A percentile compares a stretch with the other conserved stretches of the same genome.
phyloP scores from a whole-genome alignment of 163 green algal genomes.

The Volvox carteri region DNA sequence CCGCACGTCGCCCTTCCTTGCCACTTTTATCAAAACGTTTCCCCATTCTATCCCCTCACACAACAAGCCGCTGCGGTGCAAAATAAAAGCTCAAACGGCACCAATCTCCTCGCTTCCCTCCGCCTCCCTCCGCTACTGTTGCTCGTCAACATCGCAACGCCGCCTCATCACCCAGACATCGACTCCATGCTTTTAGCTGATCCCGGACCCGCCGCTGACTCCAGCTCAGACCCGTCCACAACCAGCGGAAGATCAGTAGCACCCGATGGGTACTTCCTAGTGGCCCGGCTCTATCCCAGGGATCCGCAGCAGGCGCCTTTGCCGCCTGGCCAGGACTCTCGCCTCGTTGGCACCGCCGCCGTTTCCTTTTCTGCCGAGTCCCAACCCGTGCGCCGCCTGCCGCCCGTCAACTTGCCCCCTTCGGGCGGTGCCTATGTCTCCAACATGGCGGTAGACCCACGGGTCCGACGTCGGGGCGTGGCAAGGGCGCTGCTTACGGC shows the following conservation, averaged over 20 bases:
- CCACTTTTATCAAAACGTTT: neutral
- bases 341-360: conserved; percentile 54
- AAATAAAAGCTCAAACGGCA: neutral
- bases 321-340: conserved; percentile 55
- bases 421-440: conserved; percentile 47
- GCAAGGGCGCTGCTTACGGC: conserved; percentile 54
- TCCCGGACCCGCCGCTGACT: neutral
- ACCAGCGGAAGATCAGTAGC: neutral
- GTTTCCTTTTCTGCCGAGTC: conserved; percentile 20
- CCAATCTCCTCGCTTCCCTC: neutral
- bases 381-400: conserved; percentile 35
- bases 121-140: neutral
- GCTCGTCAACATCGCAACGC: neutral
- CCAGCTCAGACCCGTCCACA: neutral
- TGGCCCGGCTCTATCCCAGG: conserved; percentile 39
- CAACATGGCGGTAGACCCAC: conserved; percentile 69
- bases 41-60: neutral
- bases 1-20: neutral
- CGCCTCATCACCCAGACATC: neutral
- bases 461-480: conserved; percentile 57
- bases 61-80: neutral
- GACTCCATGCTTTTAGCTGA: neutral
- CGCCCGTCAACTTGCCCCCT: conserved; percentile 47
- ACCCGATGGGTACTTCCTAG: neutral
- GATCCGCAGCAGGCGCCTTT: conserved; percentile 28